Evolutionary conservation across 2,329 filamentous ascomycete genomes (phyloP).

Genomic region (Penicillium janthinellum): DNA sequence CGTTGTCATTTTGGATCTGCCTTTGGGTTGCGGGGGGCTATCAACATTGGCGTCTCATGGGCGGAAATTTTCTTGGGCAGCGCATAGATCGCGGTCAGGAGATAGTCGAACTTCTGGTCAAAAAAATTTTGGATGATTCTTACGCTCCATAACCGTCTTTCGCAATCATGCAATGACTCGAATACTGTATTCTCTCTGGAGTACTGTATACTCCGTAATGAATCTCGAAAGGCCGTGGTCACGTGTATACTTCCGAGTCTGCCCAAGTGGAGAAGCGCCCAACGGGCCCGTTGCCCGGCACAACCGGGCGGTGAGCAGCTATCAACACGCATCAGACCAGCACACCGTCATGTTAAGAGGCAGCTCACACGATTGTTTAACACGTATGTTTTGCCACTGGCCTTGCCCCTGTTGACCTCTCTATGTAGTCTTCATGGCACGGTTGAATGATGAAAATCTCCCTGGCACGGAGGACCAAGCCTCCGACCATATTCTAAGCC

Average conservation of each 20-base stretch:
- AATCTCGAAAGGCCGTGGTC: background rate
- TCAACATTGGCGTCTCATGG: background rate
- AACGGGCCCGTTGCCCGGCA: conserved; percentile 18
- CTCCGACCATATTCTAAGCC: conserved; percentile 26
- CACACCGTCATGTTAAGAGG: conserved; percentile 3
- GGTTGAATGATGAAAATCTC: conserved; percentile 17
- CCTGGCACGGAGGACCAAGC: conserved; percentile 8
- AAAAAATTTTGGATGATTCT: background rate
- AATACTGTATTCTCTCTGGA: background rate
- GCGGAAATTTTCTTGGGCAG: conserved; percentile 4
- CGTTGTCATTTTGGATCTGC: conserved; percentile 3
- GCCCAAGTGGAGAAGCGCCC: conserved; percentile 3
- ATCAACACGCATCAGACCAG: conserved; percentile 16
- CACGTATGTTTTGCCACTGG: background rate
- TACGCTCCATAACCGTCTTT: too few relatives aligned
- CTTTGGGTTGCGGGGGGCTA: background rate
- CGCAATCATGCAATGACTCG: background rate
- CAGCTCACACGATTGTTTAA: conserved; percentile 1
- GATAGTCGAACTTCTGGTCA: background rate
- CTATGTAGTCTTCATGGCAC: conserved; percentile 20
- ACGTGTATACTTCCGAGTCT: conserved; percentile 5
- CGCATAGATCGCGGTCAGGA: conserved; percentile 5
- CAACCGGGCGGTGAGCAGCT: conserved; percentile 22
- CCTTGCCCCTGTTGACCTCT: background rate
- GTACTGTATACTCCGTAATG: background rate